phyloP scores from a whole-genome alignment of 306 rosid genomes.

The Corylus avellana region DNA sequence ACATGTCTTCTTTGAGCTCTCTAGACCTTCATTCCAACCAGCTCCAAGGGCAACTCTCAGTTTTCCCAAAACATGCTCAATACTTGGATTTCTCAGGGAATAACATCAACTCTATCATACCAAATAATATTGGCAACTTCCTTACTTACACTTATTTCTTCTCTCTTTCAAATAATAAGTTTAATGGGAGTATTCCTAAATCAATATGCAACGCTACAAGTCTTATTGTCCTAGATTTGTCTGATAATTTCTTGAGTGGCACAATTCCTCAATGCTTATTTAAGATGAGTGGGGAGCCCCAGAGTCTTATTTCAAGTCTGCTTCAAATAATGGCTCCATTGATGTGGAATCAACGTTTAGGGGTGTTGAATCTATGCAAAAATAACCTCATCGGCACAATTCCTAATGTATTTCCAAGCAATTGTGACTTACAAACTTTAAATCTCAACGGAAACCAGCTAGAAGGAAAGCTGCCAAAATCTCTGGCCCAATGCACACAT shows the following conservation, averaged over 20 bases:
- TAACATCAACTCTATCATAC: constrained; percentile 30
- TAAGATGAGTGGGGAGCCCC: not conserved
- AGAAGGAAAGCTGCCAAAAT: constrained; percentile 22
- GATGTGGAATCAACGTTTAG: no score
- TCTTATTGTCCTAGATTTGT: constrained; percentile 43
- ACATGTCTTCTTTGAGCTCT: accelerated
- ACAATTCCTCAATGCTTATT: constrained; percentile 38
- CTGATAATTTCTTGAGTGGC: constrained; percentile 23
- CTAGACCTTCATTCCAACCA: constrained; percentile 50
- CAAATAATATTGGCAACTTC: constrained; percentile 7
- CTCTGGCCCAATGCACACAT: accelerated
- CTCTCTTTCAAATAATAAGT: not conserved
- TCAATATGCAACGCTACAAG: constrained; percentile 28
- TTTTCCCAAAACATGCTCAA: accelerated
- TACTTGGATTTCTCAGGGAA: constrained; percentile 45
- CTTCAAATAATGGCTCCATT: no score
- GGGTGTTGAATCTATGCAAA: not conserved
- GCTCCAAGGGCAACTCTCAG: constrained; percentile 34
- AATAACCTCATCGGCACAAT: not conserved
- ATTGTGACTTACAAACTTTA: constrained; percentile 31
- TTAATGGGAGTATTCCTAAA: constrained; percentile 23
- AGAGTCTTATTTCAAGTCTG: no score
- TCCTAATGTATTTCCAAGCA: constrained; percentile 11
- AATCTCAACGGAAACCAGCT: constrained; percentile 32
- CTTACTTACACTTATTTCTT: not conserved